Evolutionary conservation across 257 asterid genomes (phyloP).

Genomic region (Thymus quinquecostatus): DNA sequence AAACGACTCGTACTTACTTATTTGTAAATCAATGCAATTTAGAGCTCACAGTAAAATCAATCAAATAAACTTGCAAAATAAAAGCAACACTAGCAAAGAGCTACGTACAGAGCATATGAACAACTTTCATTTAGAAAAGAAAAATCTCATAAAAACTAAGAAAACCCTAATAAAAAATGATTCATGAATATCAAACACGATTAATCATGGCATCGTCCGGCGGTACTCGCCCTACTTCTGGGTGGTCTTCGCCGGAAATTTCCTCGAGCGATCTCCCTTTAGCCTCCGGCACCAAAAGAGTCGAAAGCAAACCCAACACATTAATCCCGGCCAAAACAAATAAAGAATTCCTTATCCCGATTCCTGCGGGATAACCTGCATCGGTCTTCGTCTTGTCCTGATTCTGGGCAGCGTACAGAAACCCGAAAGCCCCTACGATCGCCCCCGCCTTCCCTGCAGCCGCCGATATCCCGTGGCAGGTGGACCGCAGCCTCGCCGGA

Average conservation of each 20-base stretch:
- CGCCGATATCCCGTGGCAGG: conserved; percentile 40
- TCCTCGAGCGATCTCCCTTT: conserved; percentile 32
- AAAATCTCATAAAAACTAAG: not conserved
- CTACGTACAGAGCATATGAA: no score
- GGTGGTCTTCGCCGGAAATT: conserved; percentile 6
- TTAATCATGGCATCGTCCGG: not conserved
- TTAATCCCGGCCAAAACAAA: conserved; percentile 25
- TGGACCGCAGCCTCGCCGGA: conserved; percentile 38
- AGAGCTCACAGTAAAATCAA: no score
- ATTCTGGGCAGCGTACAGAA: conserved; percentile 34
- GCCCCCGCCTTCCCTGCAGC: conserved; percentile 48
- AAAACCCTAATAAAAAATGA: not conserved
- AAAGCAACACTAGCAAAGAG: no score
- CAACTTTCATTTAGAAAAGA: no score
- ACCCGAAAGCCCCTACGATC: conserved; percentile 37
- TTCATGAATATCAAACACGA: not conserved
- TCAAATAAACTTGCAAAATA: no score
- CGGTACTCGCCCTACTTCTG: not conserved
- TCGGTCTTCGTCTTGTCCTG: conserved; percentile 24
- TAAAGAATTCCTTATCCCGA: conserved; percentile 34
- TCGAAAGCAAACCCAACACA: conserved; percentile 18
- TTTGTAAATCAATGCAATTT: no score
- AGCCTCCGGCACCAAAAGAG: conserved; percentile 36
- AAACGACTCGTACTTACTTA: no score
- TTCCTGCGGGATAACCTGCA: conserved; percentile 35